Conservation (phyloP, 2,329 filamentous ascomycete genomes). For the Pyricularia sp. region DNA sequence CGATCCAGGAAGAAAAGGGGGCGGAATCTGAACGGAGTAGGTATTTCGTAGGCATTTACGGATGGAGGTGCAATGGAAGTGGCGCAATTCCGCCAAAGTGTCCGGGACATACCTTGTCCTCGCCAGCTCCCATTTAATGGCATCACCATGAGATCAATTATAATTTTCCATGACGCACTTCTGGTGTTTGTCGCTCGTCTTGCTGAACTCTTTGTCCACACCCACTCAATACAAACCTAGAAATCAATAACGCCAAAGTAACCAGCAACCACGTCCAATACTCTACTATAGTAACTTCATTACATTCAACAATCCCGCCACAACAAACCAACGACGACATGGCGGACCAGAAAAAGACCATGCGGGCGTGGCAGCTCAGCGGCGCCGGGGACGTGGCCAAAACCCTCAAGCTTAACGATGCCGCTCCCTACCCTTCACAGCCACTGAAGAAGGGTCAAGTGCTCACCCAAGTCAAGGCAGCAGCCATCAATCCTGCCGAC, state of each 20-base stretch:
- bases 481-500: conserved; percentile 49
- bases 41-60: background rate
- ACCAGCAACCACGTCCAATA: too few species aligned
- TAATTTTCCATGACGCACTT: background rate
- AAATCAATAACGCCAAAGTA: too few species aligned
- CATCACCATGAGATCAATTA: background rate
- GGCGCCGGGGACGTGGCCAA: background rate
- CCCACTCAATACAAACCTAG: too few species aligned
- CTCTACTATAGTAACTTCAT: too few species aligned
- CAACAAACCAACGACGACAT: background rate
- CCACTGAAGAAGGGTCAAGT: conserved; percentile 1
- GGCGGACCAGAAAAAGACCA: background rate
- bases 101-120: background rate
- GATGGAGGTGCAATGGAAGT: background rate
- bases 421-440: background rate
- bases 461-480: conserved; percentile 26
- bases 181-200: background rate
- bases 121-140: background rate
- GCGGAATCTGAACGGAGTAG: background rate
- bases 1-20: background rate
- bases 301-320: background rate
- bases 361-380: conserved; percentile 1
- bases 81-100: background rate
- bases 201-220: background rate
- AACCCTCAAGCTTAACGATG: background rate